phyloP scores from a whole-genome alignment of 331 rosid species.

The Cucumis variabilis region DNA sequence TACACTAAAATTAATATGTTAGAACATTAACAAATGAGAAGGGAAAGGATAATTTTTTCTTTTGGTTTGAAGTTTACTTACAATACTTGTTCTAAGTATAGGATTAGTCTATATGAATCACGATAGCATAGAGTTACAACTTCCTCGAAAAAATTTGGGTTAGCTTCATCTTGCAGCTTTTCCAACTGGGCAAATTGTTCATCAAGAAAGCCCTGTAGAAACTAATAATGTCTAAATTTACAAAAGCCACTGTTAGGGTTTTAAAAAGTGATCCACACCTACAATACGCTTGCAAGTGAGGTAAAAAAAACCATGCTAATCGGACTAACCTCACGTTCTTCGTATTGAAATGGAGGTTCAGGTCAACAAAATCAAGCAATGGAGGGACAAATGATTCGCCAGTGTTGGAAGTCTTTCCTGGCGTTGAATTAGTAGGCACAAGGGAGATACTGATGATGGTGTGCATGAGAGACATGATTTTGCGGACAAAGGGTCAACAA shows the following conservation, averaged over 20 bases:
- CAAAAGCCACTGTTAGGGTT: no score
- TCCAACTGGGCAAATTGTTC: conserved; percentile 90
- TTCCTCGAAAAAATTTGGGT: conserved; percentile 94
- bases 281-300: no score
- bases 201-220: conserved; percentile 70
- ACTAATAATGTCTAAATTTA: background rate
- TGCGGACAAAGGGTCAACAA: no score
- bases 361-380: no score
- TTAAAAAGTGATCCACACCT: no score
- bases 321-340: no score
- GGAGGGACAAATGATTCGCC: accelerated
- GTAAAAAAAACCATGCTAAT: no score
- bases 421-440: no score
- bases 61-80: conserved; percentile 39
- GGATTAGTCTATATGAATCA: conserved; percentile 70
- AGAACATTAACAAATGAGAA: background rate
- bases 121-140: conserved; percentile 75
- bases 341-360: no score
- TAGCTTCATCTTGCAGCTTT: conserved; percentile 83
- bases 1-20: conserved; percentile 37
- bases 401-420: no score
- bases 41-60: background rate
- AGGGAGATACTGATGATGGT: no score
- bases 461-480: no score
- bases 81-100: conserved; percentile 76